These are phyloP conservation scores for Rubus idaeus DNA, from an alignment of 306 rosid genomes.

Conservation along the genomic window DNA sequence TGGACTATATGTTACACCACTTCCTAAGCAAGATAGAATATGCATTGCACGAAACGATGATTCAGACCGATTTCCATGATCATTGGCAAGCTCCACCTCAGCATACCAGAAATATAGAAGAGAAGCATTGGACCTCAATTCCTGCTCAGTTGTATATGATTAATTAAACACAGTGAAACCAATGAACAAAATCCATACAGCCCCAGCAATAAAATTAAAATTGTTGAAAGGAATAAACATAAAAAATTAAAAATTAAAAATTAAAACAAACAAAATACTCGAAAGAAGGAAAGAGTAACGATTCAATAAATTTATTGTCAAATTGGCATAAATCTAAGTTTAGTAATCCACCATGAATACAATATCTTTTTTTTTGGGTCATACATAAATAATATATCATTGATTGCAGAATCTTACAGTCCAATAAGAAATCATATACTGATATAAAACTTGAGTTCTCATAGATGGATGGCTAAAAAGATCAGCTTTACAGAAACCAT, in stretches of 20 bases:
- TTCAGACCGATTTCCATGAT: conserved; percentile 29
- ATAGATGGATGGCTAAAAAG: too few relatives aligned
- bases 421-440: too few relatives aligned
- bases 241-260: background rate
- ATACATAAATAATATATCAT: too few relatives aligned
- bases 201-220: background rate
- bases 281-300: too few relatives aligned
- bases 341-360: too few relatives aligned
- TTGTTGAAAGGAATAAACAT: conserved; percentile 1
- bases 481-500: too few relatives aligned
- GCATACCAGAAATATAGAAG: conserved; percentile 94
- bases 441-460: too few relatives aligned
- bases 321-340: background rate
- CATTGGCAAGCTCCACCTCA: conserved; percentile 69
- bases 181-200: background rate
- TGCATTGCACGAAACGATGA: conserved; percentile 62
- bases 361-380: too few relatives aligned
- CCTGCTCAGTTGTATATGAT: conserved; percentile 47
- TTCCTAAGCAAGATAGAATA: conserved; percentile 81
- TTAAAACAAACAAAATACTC: too few relatives aligned
- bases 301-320: background rate
- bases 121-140: conserved; percentile 57
- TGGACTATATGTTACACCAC: conserved; percentile 59
- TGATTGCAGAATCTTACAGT: too few relatives aligned
- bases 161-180: conserved; percentile 3